Percentiles rank a stretch among this genome's conserved stretches.
Conservation (phyloP, 371 early-diverging fungal species). For the Homolaphlyctis polyrhiza region DNA sequence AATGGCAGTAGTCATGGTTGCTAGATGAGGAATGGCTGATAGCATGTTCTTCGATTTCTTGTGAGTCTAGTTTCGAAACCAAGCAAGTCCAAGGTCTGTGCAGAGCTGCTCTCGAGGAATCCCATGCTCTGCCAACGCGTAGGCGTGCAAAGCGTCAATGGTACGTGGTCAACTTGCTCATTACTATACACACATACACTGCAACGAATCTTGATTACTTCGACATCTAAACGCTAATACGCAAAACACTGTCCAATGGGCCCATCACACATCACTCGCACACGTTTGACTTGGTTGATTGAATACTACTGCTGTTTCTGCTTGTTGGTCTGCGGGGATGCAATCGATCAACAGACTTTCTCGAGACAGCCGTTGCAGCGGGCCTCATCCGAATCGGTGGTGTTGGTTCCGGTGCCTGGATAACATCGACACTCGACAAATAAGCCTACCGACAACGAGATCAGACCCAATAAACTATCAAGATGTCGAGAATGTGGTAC, state of each 20-base stretch:
- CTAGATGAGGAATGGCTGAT: no score
- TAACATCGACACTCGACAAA: no score
- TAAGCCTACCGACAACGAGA: no score
- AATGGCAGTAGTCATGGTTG: no score
- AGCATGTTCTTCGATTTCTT: no score
- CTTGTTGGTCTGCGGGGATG: background rate
- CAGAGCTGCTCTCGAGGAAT: slow-evolving; percentile 1
- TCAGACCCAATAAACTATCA: no score
- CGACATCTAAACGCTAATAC: background rate
- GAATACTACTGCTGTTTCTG: background rate
- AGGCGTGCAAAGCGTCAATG: background rate
- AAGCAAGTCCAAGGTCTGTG: background rate
- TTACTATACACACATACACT: background rate
- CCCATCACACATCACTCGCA: background rate
- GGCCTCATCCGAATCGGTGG: slow-evolving; percentile 1
- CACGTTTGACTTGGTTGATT: background rate
- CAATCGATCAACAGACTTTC: background rate
- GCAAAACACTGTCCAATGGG: background rate
- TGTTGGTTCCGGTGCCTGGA: background rate
- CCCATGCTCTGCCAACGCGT: background rate
- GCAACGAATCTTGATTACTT: background rate
- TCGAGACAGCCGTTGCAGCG: background rate
- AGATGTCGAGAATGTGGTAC: no score
- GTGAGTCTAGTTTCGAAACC: background rate
- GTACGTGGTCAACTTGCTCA: background rate